Conservation (phyloP, 2,329 filamentous ascomycete genomes). For the Penicillium sp. region DNA sequence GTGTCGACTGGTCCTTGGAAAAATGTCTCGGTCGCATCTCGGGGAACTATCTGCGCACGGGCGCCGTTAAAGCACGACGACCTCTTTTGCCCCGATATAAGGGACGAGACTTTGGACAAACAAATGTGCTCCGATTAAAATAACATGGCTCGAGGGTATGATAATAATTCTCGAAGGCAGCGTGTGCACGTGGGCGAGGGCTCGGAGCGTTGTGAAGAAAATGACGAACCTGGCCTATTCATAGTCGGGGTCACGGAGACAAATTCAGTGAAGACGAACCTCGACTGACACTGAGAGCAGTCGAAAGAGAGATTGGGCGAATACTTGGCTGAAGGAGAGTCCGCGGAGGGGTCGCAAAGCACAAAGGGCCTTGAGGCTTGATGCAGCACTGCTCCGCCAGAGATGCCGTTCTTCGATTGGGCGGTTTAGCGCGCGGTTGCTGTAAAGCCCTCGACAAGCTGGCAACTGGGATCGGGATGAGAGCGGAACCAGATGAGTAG, state of each 20-base stretch:
- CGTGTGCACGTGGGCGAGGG: slow-evolving; percentile 4
- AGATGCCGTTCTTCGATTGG: slow-evolving; percentile 29
- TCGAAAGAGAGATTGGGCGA: slow-evolving; percentile 9
- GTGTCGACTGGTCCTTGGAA: slow-evolving; percentile 10
- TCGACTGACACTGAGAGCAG: slow-evolving; percentile 13
- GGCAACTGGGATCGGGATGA: not conserved
- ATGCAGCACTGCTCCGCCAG: slow-evolving; percentile 25
- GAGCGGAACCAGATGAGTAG: no score
- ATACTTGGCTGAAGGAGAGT: slow-evolving; percentile 5
- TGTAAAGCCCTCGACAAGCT: slow-evolving; percentile 8
- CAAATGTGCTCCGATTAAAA: slow-evolving; percentile 8
- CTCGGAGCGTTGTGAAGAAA: slow-evolving; percentile 22
- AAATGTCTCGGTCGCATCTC: slow-evolving; percentile 24
- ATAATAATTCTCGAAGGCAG: not conserved
- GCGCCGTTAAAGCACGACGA: slow-evolving; percentile 20
- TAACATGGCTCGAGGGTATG: not conserved
- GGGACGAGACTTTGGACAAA: not conserved
- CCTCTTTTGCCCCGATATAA: slow-evolving; percentile 1
- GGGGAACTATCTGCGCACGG: slow-evolving; percentile 12
- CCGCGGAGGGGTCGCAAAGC: slow-evolving; percentile 17
- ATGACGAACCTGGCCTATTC: slow-evolving; percentile 47
- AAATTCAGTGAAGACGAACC: slow-evolving; percentile 4
- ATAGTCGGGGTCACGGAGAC: slow-evolving; percentile 28
- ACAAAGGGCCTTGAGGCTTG: slow-evolving; percentile 19
- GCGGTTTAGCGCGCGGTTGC: slow-evolving; percentile 20